Evolutionary conservation across 148 eudicot species (phyloP).

Genomic region (Amaranthus palmeri): DNA sequence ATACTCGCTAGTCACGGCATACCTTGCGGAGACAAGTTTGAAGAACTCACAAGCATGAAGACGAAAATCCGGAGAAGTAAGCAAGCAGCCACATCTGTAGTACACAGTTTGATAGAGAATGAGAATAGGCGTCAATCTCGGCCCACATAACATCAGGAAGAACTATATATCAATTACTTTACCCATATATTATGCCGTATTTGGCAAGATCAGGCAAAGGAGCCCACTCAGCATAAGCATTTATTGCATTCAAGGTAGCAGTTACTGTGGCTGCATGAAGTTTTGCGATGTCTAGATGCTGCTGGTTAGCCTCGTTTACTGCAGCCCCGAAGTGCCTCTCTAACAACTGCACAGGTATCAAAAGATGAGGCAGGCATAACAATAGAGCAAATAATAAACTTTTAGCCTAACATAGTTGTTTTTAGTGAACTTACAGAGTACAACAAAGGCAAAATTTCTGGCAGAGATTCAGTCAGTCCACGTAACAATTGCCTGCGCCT

Average conservation of each 20-base stretch:
- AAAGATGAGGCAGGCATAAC: slow-evolving; percentile 10
- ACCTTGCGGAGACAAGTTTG: slow-evolving; percentile 87
- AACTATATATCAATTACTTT: slow-evolving; percentile 17
- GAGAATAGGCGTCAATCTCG: slow-evolving; percentile 3
- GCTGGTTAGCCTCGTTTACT: slow-evolving; percentile 67
- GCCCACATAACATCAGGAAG: slow-evolving; percentile 1
- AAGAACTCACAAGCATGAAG: slow-evolving; percentile 97
- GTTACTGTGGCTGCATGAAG: slow-evolving; percentile 90
- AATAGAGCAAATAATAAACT: background rate
- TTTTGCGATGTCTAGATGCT: slow-evolving; percentile 78
- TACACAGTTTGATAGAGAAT: slow-evolving; percentile 8
- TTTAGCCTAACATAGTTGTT: background rate
- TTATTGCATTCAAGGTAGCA: slow-evolving; percentile 82
- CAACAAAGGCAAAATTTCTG: slow-evolving; percentile 78
- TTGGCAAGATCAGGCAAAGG: slow-evolving; percentile 87
- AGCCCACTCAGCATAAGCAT: slow-evolving; percentile 99
- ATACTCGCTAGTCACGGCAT: slow-evolving; percentile 15
- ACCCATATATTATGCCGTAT: slow-evolving; percentile 88
- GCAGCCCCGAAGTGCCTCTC: slow-evolving; percentile 98
- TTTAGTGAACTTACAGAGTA: slow-evolving; percentile 61
- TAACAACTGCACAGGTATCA: slow-evolving; percentile 50
- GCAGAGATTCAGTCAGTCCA: slow-evolving; percentile 79
- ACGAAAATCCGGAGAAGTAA: slow-evolving; percentile 89
- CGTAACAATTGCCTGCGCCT: slow-evolving; percentile 82
- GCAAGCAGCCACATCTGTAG: slow-evolving; percentile 88